Conservation (phyloP, 2,329 filamentous ascomycete species). For the Botrytis squamosa region DNA sequence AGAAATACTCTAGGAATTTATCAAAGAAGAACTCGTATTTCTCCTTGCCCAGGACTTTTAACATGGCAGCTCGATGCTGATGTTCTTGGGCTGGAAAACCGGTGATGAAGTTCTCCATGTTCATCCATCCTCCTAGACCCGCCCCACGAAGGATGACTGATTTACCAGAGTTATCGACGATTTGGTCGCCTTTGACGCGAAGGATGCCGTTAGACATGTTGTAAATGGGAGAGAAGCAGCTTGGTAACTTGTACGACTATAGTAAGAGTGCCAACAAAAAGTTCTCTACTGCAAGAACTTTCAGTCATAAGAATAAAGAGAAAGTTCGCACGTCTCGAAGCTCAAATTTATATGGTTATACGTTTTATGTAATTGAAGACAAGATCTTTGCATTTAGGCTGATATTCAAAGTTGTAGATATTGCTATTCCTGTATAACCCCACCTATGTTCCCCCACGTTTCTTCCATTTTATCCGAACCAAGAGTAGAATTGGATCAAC, state of each 20-base stretch:
- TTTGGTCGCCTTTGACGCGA: slow-evolving; percentile 39
- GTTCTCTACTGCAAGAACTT: background rate
- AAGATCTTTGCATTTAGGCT: slow-evolving; percentile 18
- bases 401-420: slow-evolving; percentile 4
- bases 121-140: slow-evolving; percentile 46
- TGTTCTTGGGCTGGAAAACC: slow-evolving; percentile 60
- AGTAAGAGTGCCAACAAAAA: background rate
- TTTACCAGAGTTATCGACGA: slow-evolving; percentile 41
- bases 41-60: slow-evolving; percentile 52
- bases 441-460: background rate
- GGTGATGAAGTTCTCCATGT: slow-evolving; percentile 63
- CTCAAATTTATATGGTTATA: slow-evolving; percentile 2
- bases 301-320: background rate
- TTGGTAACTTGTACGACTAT: background rate
- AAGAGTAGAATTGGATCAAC: background rate
- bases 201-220: slow-evolving; percentile 37
- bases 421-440: slow-evolving; percentile 13
- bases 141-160: slow-evolving; percentile 43
- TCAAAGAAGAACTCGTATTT: slow-evolving; percentile 62
- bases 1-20: slow-evolving; percentile 49
- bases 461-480: slow-evolving; percentile 11
- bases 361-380: background rate
- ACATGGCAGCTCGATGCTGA: slow-evolving; percentile 54
- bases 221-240: background rate
- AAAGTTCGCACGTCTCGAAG: background rate